phyloP scores from a whole-genome alignment of 2,329 filamentous ascomycete species.

The Ilyonectria robusta region DNA sequence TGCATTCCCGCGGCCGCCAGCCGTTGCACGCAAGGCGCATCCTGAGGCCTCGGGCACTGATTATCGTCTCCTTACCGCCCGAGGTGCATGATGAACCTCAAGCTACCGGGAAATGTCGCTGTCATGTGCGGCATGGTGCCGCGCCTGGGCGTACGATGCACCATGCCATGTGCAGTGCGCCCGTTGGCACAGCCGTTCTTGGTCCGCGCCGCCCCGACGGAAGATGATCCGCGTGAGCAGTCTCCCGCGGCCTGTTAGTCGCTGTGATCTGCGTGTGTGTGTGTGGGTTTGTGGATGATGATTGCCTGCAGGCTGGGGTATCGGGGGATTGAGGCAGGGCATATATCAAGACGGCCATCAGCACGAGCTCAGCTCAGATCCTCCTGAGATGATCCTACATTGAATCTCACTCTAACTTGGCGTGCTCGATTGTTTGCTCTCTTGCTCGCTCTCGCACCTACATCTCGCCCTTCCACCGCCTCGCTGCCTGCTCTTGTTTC shows the following conservation, averaged over 20 bases:
- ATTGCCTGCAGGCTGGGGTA: conserved; percentile 5
- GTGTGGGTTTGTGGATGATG: neutral
- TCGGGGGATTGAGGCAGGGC: neutral
- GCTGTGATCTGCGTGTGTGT: neutral
- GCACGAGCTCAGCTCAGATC: neutral
- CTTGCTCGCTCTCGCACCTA: neutral
- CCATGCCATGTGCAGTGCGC: neutral
- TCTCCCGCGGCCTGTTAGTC: neutral
- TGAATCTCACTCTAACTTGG: neutral
- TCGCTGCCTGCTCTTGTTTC: neutral
- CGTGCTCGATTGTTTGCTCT: neutral
- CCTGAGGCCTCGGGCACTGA: no score
- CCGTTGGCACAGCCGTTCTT: neutral
- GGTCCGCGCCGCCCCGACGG: neutral
- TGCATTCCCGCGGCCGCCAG: neutral
- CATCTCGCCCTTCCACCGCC: neutral
- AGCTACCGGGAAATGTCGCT: neutral
- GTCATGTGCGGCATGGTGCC: neutral
- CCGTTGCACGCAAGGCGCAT: no score
- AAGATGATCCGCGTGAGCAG: neutral
- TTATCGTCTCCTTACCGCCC: neutral
- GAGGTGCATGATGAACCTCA: neutral
- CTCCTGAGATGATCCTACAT: neutral
- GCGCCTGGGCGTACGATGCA: neutral
- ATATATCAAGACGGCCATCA: neutral